These are phyloP conservation scores for Verticillium zaregamsianum DNA, from an alignment of 2,329 filamentous ascomycete genomes.

Conservation along the genomic window DNA sequence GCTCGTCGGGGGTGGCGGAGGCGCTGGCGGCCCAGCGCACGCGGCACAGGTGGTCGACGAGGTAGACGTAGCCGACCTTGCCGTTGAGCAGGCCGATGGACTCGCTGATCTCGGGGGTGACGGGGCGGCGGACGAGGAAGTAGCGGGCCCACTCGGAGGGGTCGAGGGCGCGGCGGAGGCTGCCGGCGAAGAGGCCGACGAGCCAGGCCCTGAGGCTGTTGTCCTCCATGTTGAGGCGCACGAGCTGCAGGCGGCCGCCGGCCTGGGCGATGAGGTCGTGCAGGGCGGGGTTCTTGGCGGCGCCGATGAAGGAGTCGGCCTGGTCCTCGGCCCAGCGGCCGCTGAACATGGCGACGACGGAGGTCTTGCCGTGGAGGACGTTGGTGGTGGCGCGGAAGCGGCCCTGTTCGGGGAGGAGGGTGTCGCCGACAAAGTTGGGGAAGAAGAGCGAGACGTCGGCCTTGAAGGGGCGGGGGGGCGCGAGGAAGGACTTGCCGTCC, in stretches of 20 bases:
- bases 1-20: slow-evolving; percentile 60
- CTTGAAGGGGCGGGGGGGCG: slow-evolving; percentile 80
- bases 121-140: slow-evolving; percentile 54
- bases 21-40: slow-evolving; percentile 94
- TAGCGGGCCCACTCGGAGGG: slow-evolving; percentile 55
- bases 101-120: slow-evolving; percentile 59
- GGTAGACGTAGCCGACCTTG: slow-evolving; percentile 90
- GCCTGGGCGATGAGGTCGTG: slow-evolving; percentile 54
- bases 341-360: slow-evolving; percentile 77
- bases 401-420: slow-evolving; percentile 52
- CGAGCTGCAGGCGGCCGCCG: slow-evolving; percentile 55
- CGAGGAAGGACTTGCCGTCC: slow-evolving; percentile 87
- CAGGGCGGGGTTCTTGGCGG: slow-evolving; percentile 64
- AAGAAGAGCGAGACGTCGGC: slow-evolving; percentile 83
- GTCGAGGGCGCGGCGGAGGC: slow-evolving; percentile 44
- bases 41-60: slow-evolving; percentile 81
- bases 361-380: slow-evolving; percentile 67
- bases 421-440: slow-evolving; percentile 83
- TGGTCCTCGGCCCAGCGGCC: slow-evolving; percentile 84
- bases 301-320: slow-evolving; percentile 65
- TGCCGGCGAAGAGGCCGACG: slow-evolving; percentile 51
- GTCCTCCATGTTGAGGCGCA: slow-evolving; percentile 87
- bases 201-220: slow-evolving; percentile 64
- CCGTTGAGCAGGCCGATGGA: slow-evolving; percentile 72
- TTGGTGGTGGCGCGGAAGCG: slow-evolving; percentile 67